Evolutionary conservation across 1,284 basidiomycete genomes (phyloP), one percentile per base, ranked within the genome.

Genomic region (Ganoderma multipileum): DNA sequence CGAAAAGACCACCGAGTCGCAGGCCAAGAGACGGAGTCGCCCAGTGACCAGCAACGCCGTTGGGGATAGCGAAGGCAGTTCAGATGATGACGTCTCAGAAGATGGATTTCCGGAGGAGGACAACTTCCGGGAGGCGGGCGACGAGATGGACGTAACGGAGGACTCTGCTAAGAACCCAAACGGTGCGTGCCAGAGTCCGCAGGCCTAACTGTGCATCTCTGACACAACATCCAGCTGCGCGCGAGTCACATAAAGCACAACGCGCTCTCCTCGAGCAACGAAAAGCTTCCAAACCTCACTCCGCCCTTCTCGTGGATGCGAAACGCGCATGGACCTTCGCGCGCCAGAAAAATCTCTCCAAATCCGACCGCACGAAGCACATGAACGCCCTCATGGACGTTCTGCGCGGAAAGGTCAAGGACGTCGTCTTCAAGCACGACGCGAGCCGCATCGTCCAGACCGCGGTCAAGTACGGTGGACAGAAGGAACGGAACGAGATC

Each of bases 391-490:
- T 97, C 18, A 94, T 94, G 88, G 81, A 83, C 39, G 85, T 91
- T 58, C 89, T 95, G 33, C 87, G 92, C 30, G 94, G 94, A 9
- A 89, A 90, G 69, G 89, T 96, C 16, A 90, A 90, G 70, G 95
- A 95, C 60, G 90, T 96, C 61, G 91, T 93, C 8, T 87, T 95
- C 76, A 96, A 96, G 79, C 95, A 97, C 77, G 95, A 96, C 79
- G 95, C 94, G 9, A 95, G 93, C 72, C 85, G 95, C 69, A 93
- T 96, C 64, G 87, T 96, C 30, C 95, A 96, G 80, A 95, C 93
- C 0, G 86, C 93, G 18, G 92, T 96, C 61, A 96, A 94, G 78
- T 89, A 92, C 72, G 95, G 95, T 2, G 84, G 87, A n/a, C 90
- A 91, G 80, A 87, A 86, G 74, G 91, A 95, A 78, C 81, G 94